Evolutionary conservation across 1,284 basidiomycete species (phyloP).

Genomic region (Ustilago bromivora): DNA sequence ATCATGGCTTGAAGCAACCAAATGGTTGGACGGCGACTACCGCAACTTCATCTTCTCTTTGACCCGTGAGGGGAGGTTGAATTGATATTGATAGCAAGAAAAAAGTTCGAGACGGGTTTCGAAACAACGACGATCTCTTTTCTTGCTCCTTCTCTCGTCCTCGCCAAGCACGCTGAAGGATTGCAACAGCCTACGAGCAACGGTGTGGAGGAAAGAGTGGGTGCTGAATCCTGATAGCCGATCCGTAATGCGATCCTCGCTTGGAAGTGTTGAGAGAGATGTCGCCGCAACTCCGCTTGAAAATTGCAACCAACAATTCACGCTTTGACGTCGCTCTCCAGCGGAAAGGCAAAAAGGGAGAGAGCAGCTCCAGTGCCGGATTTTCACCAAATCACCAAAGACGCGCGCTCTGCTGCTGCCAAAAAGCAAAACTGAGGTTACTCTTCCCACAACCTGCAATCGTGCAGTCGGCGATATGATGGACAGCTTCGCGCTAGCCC

Average conservation of each 20-base stretch:
- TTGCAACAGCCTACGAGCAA: background rate
- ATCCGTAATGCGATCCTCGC: conserved; percentile 32
- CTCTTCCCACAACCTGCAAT: conserved; percentile 26
- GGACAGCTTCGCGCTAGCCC: background rate
- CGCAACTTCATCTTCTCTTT: conserved; percentile 5
- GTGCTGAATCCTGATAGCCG: conserved; percentile 7
- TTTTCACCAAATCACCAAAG: conserved; percentile 2
- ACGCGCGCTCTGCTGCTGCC: conserved; percentile 4
- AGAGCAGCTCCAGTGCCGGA: conserved; percentile 1
- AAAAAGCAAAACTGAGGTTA: conserved; percentile 15
- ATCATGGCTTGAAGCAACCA: background rate
- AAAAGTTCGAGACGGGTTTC: background rate
- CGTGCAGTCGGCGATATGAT: conserved; percentile 9
- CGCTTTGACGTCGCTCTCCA: conserved; percentile 4
- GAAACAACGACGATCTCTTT: background rate
- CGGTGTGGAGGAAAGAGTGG: background rate
- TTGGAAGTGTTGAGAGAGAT: conserved; percentile 1
- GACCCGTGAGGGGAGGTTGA: conserved; percentile 7
- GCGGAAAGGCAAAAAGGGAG: background rate
- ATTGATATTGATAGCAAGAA: background rate
- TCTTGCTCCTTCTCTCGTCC: background rate
- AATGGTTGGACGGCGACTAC: background rate
- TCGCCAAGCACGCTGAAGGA: background rate
- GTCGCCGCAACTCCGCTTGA: conserved; percentile 29
- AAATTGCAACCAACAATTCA: conserved; percentile 11